phyloP scores from a whole-genome alignment of 345 rosid genomes.

The Moringa oleifera region DNA sequence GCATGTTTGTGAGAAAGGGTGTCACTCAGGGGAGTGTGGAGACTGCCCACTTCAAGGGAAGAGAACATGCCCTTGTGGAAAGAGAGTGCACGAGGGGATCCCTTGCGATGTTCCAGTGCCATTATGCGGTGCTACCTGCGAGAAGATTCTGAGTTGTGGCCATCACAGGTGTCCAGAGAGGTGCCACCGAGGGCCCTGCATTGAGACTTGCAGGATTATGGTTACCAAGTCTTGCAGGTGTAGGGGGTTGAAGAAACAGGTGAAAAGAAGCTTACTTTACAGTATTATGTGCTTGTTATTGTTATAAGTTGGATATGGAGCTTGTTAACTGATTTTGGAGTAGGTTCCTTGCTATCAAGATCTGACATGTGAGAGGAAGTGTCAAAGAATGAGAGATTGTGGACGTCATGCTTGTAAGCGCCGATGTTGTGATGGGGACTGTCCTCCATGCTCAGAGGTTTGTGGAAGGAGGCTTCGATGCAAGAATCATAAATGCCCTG shows the following conservation, averaged over 20 bases:
- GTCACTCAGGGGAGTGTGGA: conserved; percentile 75
- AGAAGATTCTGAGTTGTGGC: conserved; percentile 65
- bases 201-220: conserved; percentile 81
- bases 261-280: conserved; percentile 24
- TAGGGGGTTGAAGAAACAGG: conserved; percentile 82
- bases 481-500: conserved; percentile 85
- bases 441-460: conserved; percentile 86
- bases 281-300: neutral
- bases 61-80: conserved; percentile 87
- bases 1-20: conserved; percentile 72
- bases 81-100: conserved; percentile 67
- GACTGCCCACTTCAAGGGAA: conserved; percentile 76
- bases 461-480: conserved; percentile 80
- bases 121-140: conserved; percentile 79
- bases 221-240: conserved; percentile 71
- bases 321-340: conserved; percentile 23
- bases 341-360: conserved; percentile 98
- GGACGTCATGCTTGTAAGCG: conserved; percentile 91
- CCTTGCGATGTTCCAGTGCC: conserved; percentile 69
- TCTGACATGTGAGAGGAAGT: conserved; percentile 80
- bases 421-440: conserved; percentile 90
- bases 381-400: conserved; percentile 74
- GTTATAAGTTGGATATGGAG: conserved; percentile 19
- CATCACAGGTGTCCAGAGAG: conserved; percentile 79
- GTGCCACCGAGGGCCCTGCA: conserved; percentile 74